These are phyloP conservation scores for Psilocybe cyanescens DNA, from an alignment of 768 basidiomycete genomes.

Conservation along the genomic window DNA sequence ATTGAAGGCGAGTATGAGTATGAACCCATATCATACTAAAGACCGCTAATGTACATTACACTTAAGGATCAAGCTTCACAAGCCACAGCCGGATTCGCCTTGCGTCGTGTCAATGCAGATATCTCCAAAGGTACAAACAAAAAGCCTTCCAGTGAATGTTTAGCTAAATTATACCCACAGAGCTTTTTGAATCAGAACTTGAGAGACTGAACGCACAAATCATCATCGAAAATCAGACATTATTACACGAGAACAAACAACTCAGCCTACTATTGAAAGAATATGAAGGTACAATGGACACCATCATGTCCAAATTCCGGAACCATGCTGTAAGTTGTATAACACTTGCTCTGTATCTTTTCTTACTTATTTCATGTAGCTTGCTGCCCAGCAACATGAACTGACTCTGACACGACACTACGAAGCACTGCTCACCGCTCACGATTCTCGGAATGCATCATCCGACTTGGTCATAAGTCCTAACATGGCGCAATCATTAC, in stretches of 20 bases:
- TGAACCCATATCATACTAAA: neutral
- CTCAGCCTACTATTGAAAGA: constrained; percentile 87
- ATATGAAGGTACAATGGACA: constrained; percentile 93
- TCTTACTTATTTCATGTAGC: constrained; percentile 42
- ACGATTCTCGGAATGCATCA: constrained; percentile 59
- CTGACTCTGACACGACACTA: constrained; percentile 88
- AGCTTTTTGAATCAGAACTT: constrained; percentile 89
- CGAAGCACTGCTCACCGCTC: constrained; percentile 74
- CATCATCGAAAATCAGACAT: constrained; percentile 90
- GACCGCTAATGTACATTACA: constrained; percentile 7
- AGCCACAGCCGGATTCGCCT: constrained; percentile 70
- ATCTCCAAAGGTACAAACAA: constrained; percentile 69
- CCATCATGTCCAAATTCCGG: constrained; percentile 95
- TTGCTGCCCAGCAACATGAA: constrained; percentile 92
- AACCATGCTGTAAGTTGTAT: constrained; percentile 76
- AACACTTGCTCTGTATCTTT: constrained; percentile 5
- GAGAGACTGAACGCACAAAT: constrained; percentile 89
- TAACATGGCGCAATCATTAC: constrained; percentile 66
- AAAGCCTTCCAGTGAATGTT: neutral
- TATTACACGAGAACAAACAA: constrained; percentile 96
- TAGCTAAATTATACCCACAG: constrained; percentile 54
- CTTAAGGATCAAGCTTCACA: constrained; percentile 75
- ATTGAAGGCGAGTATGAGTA: constrained; percentile 64
- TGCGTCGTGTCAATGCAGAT: constrained; percentile 87
- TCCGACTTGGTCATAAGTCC: constrained; percentile 61